phyloP scores from a whole-genome alignment of 495 filamentous ascomycete genomes.

The Xeromyces bisporus region DNA sequence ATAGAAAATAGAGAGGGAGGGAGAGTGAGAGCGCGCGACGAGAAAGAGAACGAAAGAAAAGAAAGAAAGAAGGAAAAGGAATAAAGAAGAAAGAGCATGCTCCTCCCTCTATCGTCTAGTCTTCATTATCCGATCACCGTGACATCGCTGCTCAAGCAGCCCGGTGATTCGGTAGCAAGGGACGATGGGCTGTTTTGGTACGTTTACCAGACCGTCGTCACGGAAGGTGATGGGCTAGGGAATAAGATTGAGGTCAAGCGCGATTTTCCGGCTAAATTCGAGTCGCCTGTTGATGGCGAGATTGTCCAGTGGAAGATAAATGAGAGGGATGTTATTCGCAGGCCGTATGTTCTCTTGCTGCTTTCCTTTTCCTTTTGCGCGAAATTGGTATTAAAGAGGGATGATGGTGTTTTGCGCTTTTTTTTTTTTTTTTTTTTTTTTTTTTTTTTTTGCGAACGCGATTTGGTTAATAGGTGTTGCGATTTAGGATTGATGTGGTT shows the following conservation, averaged over 20 bases:
- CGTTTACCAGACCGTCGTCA: constrained; percentile 58
- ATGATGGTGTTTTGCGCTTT: too few relatives aligned
- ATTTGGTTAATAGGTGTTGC: constrained; percentile 5
- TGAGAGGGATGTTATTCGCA: constrained; percentile 50
- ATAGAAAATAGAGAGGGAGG: constrained; percentile 1
- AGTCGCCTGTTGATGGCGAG: constrained; percentile 65
- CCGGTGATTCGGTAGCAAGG: constrained; percentile 55
- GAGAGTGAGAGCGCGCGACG: constrained; percentile 5
- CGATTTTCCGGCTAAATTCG: constrained; percentile 58
- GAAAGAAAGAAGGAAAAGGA: constrained; percentile 4
- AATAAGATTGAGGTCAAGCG: constrained; percentile 50
- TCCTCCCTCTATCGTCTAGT: constrained; percentile 32
- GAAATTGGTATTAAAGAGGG: too few relatives aligned
- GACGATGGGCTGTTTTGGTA: constrained; percentile 68
- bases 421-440: too few relatives aligned
- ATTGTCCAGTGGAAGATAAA: constrained; percentile 58
- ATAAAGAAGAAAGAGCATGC: constrained; percentile 22
- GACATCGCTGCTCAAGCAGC: constrained; percentile 61
- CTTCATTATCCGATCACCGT: constrained; percentile 94
- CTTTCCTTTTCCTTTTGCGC: background rate
- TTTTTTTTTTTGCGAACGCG: background rate
- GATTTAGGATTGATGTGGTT: constrained; percentile 37
- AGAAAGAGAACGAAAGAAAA: constrained; percentile 5
- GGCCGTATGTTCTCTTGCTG: constrained; percentile 18
- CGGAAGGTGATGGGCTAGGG: constrained; percentile 54